These are phyloP conservation scores for Myriosclerotinia scirpicola DNA, from an alignment of 2,329 filamentous ascomycete species.

Conservation along the genomic window DNA sequence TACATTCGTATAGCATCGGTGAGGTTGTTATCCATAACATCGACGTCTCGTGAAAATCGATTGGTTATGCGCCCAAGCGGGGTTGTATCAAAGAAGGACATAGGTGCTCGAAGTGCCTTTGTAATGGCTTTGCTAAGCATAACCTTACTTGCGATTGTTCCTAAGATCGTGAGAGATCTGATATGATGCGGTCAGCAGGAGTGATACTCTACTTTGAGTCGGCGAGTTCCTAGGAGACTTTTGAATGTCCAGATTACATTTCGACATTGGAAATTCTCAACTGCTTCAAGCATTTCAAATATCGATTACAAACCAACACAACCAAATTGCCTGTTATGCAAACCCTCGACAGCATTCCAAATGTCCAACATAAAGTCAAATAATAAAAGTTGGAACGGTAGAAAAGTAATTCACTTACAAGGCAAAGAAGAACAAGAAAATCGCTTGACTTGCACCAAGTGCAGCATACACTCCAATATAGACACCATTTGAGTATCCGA, in stretches of 20 bases:
- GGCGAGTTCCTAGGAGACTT: no score
- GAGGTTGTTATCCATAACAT: slow-evolving; percentile 93
- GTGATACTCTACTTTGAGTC: no score
- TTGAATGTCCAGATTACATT: no score
- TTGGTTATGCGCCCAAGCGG: slow-evolving; percentile 94
- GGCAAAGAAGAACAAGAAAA: slow-evolving; percentile 79
- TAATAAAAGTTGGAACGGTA: neutral
- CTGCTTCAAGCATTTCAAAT: no score
- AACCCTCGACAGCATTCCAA: no score
- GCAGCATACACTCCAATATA: slow-evolving; percentile 75
- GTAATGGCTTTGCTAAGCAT: slow-evolving; percentile 81
- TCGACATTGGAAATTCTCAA: no score
- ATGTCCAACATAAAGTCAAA: no score
- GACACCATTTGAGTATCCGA: slow-evolving; percentile 60
- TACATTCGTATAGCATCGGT: slow-evolving; percentile 92
- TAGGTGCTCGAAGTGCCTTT: slow-evolving; percentile 69
- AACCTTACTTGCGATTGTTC: slow-evolving; percentile 76
- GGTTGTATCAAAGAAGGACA: slow-evolving; percentile 96
- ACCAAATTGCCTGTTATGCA: no score
- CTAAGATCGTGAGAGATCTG: slow-evolving; percentile 68
- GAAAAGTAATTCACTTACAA: slow-evolving; percentile 43
- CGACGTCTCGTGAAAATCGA: slow-evolving; percentile 91
- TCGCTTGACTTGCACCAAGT: slow-evolving; percentile 68
- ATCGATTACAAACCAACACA: no score
- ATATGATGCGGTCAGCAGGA: neutral